A percentile compares a stretch with the other conserved stretches of the same genome.
Evolutionary conservation across 352 stramenopile species (phyloP).

Genomic region (Phytophthora podocarpi): DNA sequence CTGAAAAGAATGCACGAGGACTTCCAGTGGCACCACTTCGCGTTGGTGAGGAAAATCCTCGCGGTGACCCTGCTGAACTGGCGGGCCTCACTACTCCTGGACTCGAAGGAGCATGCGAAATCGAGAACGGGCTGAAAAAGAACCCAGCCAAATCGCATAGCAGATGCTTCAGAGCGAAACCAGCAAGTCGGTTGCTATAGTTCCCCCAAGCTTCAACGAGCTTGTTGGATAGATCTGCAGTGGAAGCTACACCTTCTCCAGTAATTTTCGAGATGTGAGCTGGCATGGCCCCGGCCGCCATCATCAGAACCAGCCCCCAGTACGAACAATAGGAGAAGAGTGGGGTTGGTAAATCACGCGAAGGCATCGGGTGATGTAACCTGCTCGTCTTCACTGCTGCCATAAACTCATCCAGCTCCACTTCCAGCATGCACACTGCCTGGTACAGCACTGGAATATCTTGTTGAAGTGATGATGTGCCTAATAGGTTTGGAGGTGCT

Average conservation of each 20-base stretch:
- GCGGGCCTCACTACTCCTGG: conserved; percentile 2
- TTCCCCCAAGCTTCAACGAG: conserved; percentile 61
- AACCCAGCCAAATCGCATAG: conserved; percentile 66
- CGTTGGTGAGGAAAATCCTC: conserved; percentile 27
- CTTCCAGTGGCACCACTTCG: conserved; percentile 19
- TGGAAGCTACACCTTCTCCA: conserved; percentile 35
- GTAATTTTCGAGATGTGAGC: conserved; percentile 64
- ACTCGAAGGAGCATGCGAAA: conserved; percentile 20
- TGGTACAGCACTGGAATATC: conserved; percentile 70
- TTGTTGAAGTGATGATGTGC: conserved; percentile 56
- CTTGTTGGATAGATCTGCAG: conserved; percentile 33
- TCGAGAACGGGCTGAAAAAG: conserved; percentile 62
- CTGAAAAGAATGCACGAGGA: conserved; percentile 24
- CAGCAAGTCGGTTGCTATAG: conserved; percentile 61
- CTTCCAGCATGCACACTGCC: conserved; percentile 55
- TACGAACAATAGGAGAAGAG: conserved; percentile 77
- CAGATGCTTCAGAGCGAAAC: conserved; percentile 56
- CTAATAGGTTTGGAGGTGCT: background rate
- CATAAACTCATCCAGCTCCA: conserved; percentile 60
- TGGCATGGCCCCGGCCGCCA: conserved; percentile 56
- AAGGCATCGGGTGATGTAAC: conserved; percentile 48
- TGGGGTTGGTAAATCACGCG: conserved; percentile 22
- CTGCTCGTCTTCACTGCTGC: conserved; percentile 73
- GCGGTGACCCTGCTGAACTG: conserved; percentile 9
- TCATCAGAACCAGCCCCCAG: conserved; percentile 66